Evolutionary conservation across 352 stramenopile species (phyloP).

Genomic region (Pythium pyrilobum): DNA sequence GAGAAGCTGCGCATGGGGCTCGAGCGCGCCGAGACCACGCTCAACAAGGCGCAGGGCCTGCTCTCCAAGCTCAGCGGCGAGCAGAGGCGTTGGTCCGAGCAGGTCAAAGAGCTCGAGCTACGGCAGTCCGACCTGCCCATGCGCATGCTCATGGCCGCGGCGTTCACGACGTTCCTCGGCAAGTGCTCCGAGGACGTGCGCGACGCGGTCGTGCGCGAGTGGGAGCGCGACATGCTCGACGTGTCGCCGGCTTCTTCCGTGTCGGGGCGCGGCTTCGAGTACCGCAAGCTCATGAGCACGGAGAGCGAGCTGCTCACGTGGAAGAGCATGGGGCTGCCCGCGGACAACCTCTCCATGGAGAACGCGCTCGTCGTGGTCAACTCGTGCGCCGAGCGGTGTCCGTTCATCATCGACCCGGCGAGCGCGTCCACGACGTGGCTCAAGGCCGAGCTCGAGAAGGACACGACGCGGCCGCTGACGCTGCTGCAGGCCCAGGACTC

Average conservation of each 20-base stretch:
- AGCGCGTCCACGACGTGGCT: slow-evolving; percentile 88
- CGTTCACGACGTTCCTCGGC: slow-evolving; percentile 93
- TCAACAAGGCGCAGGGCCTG: slow-evolving; percentile 90
- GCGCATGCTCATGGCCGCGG: slow-evolving; percentile 88
- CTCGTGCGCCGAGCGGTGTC: slow-evolving; percentile 64
- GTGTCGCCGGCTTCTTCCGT: slow-evolving; percentile 9
- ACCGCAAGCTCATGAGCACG: slow-evolving; percentile 84
- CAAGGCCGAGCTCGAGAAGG: slow-evolving; percentile 82
- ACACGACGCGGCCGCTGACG: slow-evolving; percentile 82
- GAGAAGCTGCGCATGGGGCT: slow-evolving; percentile 87
- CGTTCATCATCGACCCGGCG: slow-evolving; percentile 94
- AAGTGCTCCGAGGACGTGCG: slow-evolving; percentile 89
- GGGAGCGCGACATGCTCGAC: slow-evolving; percentile 68
- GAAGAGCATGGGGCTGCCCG: slow-evolving; percentile 90
- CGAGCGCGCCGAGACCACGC: slow-evolving; percentile 81
- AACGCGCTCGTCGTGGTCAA: slow-evolving; percentile 91
- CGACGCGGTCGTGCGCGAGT: slow-evolving; percentile 63
- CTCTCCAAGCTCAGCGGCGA: slow-evolving; percentile 90
- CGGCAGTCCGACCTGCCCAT: slow-evolving; percentile 82
- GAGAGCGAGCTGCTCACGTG: slow-evolving; percentile 93
- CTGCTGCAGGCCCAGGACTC: slow-evolving; percentile 82
- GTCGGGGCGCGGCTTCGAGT: slow-evolving; percentile 53
- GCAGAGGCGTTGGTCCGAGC: slow-evolving; percentile 87
- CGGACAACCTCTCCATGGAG: slow-evolving; percentile 92
- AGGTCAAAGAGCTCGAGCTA: slow-evolving; percentile 81